These are phyloP conservation scores for Scutellaria baicalensis DNA, from an alignment of 257 asterid species.

Conservation along the genomic window DNA sequence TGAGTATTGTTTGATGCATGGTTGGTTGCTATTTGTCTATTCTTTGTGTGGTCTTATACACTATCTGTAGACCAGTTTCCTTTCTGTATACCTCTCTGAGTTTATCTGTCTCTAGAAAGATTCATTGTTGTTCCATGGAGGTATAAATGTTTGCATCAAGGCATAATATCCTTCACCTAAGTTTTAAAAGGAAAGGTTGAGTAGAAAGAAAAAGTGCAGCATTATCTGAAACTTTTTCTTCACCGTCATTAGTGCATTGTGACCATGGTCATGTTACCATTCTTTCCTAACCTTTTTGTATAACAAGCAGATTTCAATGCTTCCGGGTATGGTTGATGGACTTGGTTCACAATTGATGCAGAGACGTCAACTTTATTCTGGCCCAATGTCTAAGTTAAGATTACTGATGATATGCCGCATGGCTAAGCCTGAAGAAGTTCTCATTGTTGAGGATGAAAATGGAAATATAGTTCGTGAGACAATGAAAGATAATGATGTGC, in stretches of 20 bases:
- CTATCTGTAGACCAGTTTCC: not conserved
- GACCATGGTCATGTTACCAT: not conserved
- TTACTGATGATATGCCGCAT: slow-evolving; percentile 90
- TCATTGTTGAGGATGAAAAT: slow-evolving; percentile 95
- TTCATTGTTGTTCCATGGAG: not conserved
- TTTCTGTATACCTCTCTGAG: not conserved
- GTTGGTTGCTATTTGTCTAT: not conserved
- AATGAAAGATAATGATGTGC: slow-evolving; percentile 96
- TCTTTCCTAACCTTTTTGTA: slow-evolving; percentile 20
- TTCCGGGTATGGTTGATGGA: slow-evolving; percentile 69
- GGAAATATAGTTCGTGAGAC: slow-evolving; percentile 99
- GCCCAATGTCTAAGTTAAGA: slow-evolving; percentile 92
- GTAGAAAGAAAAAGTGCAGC: not conserved
- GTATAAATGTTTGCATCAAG: not conserved
- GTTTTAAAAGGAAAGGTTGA: not conserved
- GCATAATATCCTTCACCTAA: not conserved
- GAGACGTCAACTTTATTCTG: slow-evolving; percentile 83
- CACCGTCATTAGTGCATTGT: not conserved
- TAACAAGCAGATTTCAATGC: slow-evolving; percentile 51
- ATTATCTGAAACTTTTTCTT: not conserved
- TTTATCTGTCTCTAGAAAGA: not conserved
- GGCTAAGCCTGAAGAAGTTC: slow-evolving; percentile 99
- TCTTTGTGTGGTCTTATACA: not conserved
- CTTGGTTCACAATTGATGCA: slow-evolving; percentile 74
- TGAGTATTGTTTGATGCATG: not conserved